These are phyloP conservation scores for Adansonia grandidieri DNA, from an alignment of 441 rosid species.

Conservation along the genomic window DNA sequence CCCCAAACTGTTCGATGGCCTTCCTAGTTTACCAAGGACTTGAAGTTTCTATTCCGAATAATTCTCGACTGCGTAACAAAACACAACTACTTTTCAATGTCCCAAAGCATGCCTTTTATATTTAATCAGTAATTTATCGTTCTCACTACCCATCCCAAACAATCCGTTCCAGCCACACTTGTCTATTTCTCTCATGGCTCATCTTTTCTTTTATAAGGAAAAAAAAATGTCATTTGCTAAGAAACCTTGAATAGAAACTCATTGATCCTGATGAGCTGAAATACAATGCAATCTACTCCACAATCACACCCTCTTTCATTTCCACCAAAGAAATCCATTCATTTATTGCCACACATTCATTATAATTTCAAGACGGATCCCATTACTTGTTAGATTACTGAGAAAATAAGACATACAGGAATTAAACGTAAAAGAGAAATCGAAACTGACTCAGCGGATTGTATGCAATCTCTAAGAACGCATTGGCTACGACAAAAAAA, in stretches of 20 bases:
- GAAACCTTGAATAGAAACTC: neutral
- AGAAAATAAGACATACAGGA: neutral
- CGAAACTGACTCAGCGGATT: neutral
- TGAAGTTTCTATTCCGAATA: neutral
- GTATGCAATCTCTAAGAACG: neutral
- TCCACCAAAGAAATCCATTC: neutral
- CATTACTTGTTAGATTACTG: neutral
- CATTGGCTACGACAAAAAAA: neutral
- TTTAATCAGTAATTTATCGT: conserved; percentile 1
- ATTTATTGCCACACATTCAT: neutral
- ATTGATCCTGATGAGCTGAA: neutral
- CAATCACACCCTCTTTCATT: neutral
- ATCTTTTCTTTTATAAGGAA: neutral
- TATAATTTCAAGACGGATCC: conserved; percentile 8
- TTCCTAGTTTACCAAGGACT: neutral
- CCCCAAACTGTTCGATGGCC: neutral
- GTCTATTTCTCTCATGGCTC: neutral
- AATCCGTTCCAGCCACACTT: too few species aligned
- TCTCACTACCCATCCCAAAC: neutral
- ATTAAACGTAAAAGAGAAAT: neutral
- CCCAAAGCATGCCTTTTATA: neutral
- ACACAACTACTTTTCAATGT: conserved; percentile 1
- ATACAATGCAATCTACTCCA: neutral
- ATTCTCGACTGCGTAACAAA: neutral
- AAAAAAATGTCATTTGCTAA: neutral